phyloP scores from a whole-genome alignment of 2,329 filamentous ascomycete genomes.

The Cordyceps pruinosa region DNA sequence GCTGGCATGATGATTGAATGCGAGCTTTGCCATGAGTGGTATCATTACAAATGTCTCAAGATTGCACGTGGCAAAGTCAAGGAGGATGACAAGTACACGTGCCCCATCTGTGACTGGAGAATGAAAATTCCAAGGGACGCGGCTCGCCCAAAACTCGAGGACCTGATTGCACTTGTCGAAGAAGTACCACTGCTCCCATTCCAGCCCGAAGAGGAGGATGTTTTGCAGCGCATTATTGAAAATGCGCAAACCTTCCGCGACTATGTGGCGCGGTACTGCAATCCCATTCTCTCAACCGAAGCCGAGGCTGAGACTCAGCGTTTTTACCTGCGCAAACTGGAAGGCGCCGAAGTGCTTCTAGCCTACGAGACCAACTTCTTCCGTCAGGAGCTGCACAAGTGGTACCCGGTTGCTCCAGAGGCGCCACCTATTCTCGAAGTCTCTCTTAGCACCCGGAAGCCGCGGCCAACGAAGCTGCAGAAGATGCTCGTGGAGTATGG shows the following conservation, averaged over 20 bases:
- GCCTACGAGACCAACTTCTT: conserved; percentile 97
- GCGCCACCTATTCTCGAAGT: conserved; percentile 79
- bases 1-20: conserved; percentile 99
- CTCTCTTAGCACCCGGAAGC: conserved; percentile 89
- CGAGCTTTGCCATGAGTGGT: conserved; percentile 97
- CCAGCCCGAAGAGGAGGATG: conserved; percentile 89
- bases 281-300: conserved; percentile 70
- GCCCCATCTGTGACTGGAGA: conserved; percentile 94
- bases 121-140: conserved; percentile 96
- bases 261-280: conserved; percentile 74
- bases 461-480: conserved; percentile 91
- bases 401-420: conserved; percentile 81
- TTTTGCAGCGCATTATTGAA: conserved; percentile 77
- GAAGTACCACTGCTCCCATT: conserved; percentile 79
- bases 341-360: conserved; percentile 89
- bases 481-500: conserved; percentile 87
- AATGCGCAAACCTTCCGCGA: conserved; percentile 78
- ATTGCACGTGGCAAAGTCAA: conserved; percentile 97
- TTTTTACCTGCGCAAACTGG: conserved; percentile 94
- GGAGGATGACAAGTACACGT: conserved; percentile 97
- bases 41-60: conserved; percentile 96
- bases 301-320: conserved; percentile 85
- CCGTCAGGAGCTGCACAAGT: conserved; percentile 89
- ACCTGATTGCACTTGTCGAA: conserved; percentile 74
- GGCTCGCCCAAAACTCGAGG: conserved; percentile 88